Conservation (phyloP, 2,329 filamentous ascomycete species). For the Zymoseptoria tritici region DNA sequence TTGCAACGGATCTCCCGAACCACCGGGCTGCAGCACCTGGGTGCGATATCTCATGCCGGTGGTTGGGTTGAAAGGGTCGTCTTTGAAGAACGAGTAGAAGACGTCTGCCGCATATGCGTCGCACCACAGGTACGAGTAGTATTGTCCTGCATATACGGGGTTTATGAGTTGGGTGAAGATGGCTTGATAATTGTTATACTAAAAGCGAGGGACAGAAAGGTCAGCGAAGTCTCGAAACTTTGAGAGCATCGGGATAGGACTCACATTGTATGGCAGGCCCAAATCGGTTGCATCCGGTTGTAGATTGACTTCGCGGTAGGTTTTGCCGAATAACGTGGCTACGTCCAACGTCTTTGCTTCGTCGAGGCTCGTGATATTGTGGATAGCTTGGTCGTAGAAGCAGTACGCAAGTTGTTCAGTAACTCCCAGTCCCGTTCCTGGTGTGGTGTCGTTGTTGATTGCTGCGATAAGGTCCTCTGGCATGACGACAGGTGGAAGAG, state of each 20-base stretch:
- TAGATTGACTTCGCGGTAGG: neutral
- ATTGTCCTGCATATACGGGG: slow-evolving; percentile 2
- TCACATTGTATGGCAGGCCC: too few species aligned
- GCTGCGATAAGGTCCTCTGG: neutral
- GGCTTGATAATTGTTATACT: neutral
- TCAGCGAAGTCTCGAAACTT: too few species aligned
- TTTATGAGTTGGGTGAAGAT: neutral
- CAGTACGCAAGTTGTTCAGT: neutral
- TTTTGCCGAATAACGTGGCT: neutral
- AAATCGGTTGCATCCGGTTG: neutral
- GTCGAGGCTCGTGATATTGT: neutral
- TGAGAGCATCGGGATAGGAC: too few species aligned
- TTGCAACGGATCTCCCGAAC: neutral
- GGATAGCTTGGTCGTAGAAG: neutral
- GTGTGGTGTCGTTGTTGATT: neutral
- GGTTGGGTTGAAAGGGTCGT: neutral
- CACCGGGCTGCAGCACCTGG: slow-evolving; percentile 3
- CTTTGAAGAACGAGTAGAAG: slow-evolving; percentile 5
- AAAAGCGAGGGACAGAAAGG: too few species aligned
- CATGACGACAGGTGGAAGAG: neutral
- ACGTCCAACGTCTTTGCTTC: neutral
- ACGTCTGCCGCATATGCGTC: slow-evolving; percentile 3
- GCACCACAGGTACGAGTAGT: slow-evolving; percentile 6
- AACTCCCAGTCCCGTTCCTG: neutral
- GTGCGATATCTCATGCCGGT: slow-evolving; percentile 1